phyloP scores from a whole-genome alignment of 2,329 filamentous ascomycete genomes.

The Sporothrix euskadiensis region DNA sequence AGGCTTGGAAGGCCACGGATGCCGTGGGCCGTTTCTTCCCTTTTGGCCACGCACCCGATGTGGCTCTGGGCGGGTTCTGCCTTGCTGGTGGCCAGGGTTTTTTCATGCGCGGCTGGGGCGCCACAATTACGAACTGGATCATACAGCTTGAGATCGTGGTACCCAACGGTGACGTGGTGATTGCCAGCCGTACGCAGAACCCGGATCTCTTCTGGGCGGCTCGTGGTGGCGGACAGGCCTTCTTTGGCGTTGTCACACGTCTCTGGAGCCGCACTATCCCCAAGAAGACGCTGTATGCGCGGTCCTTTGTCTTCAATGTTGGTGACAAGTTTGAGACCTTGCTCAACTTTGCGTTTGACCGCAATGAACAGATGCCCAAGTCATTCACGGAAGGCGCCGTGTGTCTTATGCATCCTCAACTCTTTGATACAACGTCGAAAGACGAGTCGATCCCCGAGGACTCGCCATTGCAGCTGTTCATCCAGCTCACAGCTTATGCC shows the following conservation, averaged over 20 bases:
- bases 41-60: neutral
- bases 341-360: neutral
- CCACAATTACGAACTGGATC: neutral
- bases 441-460: neutral
- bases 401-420: neutral
- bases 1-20: neutral
- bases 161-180: neutral
- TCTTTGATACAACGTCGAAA: neutral
- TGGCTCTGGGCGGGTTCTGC: neutral
- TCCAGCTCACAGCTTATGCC: neutral
- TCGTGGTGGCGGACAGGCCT: neutral
- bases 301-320: neutral
- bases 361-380: neutral
- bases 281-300: neutral
- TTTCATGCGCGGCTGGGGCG: neutral
- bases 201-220: neutral
- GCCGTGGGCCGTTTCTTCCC: neutral
- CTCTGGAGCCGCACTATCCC: neutral
- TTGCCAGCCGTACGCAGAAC: neutral
- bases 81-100: neutral
- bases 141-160: neutral
- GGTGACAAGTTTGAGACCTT: neutral
- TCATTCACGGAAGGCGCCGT: neutral
- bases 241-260: neutral
- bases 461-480: neutral